These are phyloP conservation scores for Ophiocordyceps unilateralis DNA, from an alignment of 2,329 filamentous ascomycete species.

Conservation along the genomic window DNA sequence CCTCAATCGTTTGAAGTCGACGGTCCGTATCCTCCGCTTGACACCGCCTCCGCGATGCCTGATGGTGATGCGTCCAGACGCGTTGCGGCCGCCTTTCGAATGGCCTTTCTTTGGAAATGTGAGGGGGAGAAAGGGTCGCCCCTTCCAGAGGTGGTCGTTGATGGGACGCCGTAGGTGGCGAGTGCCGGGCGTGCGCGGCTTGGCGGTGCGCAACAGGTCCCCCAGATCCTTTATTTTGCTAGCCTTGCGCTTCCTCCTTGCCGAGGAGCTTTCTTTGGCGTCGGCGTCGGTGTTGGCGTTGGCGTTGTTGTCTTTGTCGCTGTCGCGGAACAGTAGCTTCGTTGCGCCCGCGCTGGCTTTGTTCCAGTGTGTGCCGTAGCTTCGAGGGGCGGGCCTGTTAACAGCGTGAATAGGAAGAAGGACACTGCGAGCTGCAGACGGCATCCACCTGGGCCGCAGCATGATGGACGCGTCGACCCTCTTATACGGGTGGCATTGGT, in stretches of 20 bases:
- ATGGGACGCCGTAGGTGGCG: conserved; percentile 82
- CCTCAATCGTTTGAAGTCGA: conserved; percentile 69
- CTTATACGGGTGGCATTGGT: no score
- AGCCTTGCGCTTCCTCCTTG: neutral
- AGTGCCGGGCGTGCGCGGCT: conserved; percentile 79
- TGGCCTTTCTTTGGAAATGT: conserved; percentile 90
- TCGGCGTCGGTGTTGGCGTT: neutral
- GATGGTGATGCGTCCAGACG: conserved; percentile 69
- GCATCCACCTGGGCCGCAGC: neutral
- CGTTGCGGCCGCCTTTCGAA: conserved; percentile 82
- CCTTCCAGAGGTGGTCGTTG: conserved; percentile 96
- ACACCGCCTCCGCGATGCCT: conserved; percentile 84
- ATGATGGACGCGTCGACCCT: neutral
- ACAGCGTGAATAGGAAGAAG: neutral
- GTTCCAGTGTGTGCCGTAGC: neutral
- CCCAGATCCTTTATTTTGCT: conserved; percentile 14
- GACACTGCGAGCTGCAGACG: neutral
- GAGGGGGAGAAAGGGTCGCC: conserved; percentile 62
- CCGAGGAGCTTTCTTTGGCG: neutral
- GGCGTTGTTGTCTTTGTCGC: neutral
- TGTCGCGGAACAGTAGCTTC: neutral
- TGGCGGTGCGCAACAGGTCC: conserved; percentile 66
- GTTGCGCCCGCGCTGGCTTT: neutral
- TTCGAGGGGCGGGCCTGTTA: neutral
- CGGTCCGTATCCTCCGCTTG: conserved; percentile 77